These are phyloP conservation scores for Coemansia sp. DNA, from an alignment of 192 early-diverging fungal species.

Conservation along the genomic window DNA sequence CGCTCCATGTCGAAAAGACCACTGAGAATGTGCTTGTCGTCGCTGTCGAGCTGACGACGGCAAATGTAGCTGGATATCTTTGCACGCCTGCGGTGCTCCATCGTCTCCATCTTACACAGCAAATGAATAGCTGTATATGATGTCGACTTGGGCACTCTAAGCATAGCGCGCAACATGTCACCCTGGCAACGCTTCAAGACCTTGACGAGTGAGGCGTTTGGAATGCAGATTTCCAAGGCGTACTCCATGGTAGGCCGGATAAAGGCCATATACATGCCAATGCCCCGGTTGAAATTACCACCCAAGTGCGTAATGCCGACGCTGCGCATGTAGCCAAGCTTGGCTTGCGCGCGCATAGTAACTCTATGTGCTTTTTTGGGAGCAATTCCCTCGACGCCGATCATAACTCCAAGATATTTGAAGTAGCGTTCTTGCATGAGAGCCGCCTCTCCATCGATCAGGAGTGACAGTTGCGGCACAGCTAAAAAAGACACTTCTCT, in stretches of 20 bases:
- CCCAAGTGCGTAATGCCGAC: conserved; percentile 8
- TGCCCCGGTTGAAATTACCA: not conserved
- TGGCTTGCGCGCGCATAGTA: not conserved
- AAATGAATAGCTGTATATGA: conserved; percentile 6
- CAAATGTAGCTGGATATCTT: not conserved
- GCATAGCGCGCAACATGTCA: not conserved
- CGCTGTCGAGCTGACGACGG: not conserved
- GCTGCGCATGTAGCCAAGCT: not conserved
- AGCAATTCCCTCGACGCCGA: not conserved
- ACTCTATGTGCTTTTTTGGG: not conserved
- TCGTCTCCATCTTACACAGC: not conserved
- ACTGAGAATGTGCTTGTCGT: not conserved
- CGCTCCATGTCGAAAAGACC: not conserved
- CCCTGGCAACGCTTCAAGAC: conserved; percentile 1
- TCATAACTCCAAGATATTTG: conserved; percentile 6
- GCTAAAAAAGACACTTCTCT: conserved; percentile 9
- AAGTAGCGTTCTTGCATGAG: not conserved
- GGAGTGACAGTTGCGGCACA: not conserved
- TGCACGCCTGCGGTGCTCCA: not conserved
- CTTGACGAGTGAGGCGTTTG: not conserved
- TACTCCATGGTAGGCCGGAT: conserved; percentile 13
- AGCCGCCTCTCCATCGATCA: not conserved
- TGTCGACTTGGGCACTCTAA: not conserved
- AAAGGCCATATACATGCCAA: conserved; percentile 12
- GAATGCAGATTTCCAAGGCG: conserved; percentile 9